Conservation (phyloP, 2,329 filamentous ascomycete genomes). For the Plenodomus biglobosus region DNA sequence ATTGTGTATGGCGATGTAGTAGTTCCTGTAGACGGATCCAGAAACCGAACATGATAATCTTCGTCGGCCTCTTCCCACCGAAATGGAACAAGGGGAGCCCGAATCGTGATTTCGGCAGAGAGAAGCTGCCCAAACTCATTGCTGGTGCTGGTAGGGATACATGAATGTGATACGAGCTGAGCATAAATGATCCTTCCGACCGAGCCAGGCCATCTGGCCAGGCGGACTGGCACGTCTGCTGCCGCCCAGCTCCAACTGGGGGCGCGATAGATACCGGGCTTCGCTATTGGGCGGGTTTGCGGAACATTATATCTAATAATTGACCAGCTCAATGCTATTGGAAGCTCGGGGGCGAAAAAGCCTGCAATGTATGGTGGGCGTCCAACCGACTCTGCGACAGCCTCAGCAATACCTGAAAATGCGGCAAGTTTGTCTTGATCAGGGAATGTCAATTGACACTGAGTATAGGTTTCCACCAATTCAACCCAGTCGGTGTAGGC, state of each 20-base stretch:
- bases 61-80: background rate
- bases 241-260: conserved; percentile 3
- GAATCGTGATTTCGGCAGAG: background rate
- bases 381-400: background rate
- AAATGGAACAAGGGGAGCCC: background rate
- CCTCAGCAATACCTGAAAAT: background rate
- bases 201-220: background rate
- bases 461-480: background rate
- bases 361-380: background rate
- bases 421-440: conserved; percentile 5
- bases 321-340: background rate
- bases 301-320: background rate
- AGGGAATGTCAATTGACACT: background rate
- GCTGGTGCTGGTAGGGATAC: background rate
- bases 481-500: background rate
- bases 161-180: background rate
- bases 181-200: background rate
- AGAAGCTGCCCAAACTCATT: background rate
- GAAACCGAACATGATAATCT: background rate
- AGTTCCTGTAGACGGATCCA: background rate
- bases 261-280: background rate
- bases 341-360: conserved; percentile 1
- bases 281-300: background rate
- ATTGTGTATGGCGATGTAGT: background rate
- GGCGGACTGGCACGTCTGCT: background rate